Base-by-base conservation (phyloP, 768 basidiomycete species). In the Rhodotorula babjevae region DNA sequence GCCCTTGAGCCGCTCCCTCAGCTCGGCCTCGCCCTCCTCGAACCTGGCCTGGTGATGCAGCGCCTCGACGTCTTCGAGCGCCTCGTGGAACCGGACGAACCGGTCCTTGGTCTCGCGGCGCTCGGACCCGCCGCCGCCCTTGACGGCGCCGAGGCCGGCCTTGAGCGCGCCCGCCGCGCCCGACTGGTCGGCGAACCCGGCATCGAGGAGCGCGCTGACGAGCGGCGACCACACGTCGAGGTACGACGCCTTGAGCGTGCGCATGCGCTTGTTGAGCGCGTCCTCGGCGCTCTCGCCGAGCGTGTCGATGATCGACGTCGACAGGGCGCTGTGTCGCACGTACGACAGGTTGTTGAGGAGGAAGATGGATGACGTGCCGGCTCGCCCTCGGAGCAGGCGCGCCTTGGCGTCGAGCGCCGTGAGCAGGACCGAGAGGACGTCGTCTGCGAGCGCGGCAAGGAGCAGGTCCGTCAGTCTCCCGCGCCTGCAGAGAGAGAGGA, bases 301-400 rank as follows among this genome's bases (percentile, higher is more conserved):
- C 14, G 77, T 65, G 65, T 79, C 78, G 27, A 50, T 59, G 50
- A 68, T 69, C 27, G 68, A 70, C 44, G 74, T 70, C 18, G 76
- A 67, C 29, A 77, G 69, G 52, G 73, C 42, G 40, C 76, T 69
- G 57, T 77, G 75, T 0, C 77, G 74, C 42, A 79, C 50, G 69
- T 69, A 78, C 7, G 77, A 74, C 14, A 79, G 52, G 67, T 78
- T 78, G 74, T 79, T 79, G 52, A 79, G 73, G 40, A 74, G 65
- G 70, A 77, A 79, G 42, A 79, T 78, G 49, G 77, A 44, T 0
- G 72, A 46, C 6, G 74, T 59, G 9, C 75, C 75, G 3, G 46
- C 6, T 2, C 67, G 63, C 3, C 67, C 64, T 46, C 71, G 70
- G 1, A 76, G 65, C 8, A 58, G 47, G 1, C 73, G 68, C 15